These are phyloP conservation scores for Candida sp. DNA, from an alignment of 1,139 yeast species.

Conservation along the genomic window DNA sequence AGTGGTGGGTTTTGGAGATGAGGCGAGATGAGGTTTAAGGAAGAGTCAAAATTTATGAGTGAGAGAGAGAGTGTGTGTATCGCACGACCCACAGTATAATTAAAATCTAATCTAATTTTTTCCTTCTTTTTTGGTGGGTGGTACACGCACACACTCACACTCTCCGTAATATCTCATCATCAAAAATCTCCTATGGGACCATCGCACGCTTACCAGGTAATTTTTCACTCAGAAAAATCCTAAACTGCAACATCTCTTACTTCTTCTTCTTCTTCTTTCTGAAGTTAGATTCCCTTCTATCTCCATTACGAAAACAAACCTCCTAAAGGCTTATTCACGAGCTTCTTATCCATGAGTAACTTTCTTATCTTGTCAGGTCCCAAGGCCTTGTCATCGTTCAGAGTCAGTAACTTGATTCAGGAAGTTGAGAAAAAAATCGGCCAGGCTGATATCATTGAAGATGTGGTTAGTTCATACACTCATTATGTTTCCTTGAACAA, in stretches of 20 bases:
- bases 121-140: background rate
- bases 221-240: background rate
- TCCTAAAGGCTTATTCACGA: background rate
- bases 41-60: constrained; percentile 1
- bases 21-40: background rate
- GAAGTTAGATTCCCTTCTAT: constrained; percentile 3
- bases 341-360: constrained; percentile 16
- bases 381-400: constrained; percentile 84
- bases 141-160: background rate
- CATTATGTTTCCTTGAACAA: constrained; percentile 75
- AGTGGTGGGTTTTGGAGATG: constrained; percentile 8
- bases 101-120: background rate
- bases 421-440: constrained; percentile 75
- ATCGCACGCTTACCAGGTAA: background rate
- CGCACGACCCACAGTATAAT: no score
- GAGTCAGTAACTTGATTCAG: constrained; percentile 73
- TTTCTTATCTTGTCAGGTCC: constrained; percentile 85
- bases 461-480: constrained; percentile 74
- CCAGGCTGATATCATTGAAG: constrained; percentile 62
- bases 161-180: background rate
- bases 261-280: constrained; percentile 1
- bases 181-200: background rate
- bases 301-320: constrained; percentile 1
- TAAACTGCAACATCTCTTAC: background rate
- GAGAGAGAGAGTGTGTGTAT: background rate